phyloP scores from a whole-genome alignment of 306 rosid genomes.

The Quillaja saponaria region DNA sequence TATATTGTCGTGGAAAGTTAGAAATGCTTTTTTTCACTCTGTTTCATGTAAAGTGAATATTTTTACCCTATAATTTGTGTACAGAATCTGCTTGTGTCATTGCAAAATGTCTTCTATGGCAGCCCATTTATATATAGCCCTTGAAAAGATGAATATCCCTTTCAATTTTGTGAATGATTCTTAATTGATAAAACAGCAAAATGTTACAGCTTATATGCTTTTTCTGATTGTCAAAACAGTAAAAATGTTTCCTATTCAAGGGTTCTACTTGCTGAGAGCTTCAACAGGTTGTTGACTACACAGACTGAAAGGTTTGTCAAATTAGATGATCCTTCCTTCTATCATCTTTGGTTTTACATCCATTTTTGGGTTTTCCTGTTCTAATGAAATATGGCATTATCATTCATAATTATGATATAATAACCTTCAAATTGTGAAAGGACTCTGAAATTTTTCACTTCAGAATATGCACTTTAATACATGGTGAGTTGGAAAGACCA shows the following conservation, averaged over 20 bases:
- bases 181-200: conserved; percentile 7
- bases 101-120: background rate
- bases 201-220: conserved; percentile 17
- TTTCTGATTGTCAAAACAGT: conserved; percentile 39
- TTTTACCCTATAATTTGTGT: background rate
- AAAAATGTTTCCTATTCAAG: conserved; percentile 33
- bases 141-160: conserved; percentile 19
- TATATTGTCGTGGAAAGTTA: background rate
- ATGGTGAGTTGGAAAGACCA: background rate
- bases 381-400: background rate
- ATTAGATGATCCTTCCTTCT: background rate
- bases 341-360: background rate
- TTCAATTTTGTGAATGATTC: conserved; percentile 24
- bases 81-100: background rate
- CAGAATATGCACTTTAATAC: background rate
- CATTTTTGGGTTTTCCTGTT: background rate
- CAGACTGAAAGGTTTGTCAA: conserved; percentile 43
- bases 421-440: background rate
- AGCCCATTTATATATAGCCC: background rate
- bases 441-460: background rate
- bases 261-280: conserved; percentile 44
- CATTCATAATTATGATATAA: background rate
- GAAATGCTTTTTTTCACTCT: background rate
- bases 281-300: conserved; percentile 49
- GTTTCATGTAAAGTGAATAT: conserved; percentile 2